Evolutionary conservation across 2,329 filamentous ascomycete genomes (phyloP).

Genomic region (Thyridium curvatum): DNA sequence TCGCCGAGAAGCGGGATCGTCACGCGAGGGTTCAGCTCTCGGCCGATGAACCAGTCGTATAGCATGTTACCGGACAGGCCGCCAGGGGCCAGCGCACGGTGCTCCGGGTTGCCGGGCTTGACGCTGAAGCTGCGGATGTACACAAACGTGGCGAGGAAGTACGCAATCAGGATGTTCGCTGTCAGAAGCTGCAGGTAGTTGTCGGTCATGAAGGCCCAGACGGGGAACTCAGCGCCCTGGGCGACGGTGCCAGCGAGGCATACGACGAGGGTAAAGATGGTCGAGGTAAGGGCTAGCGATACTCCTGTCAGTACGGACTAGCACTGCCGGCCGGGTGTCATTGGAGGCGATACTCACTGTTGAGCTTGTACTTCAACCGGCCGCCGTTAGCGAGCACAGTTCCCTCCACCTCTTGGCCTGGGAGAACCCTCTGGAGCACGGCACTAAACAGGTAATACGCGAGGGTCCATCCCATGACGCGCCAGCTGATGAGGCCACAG

Average conservation of each 20-base stretch:
- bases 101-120: conserved; percentile 63
- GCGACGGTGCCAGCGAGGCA: conserved; percentile 67
- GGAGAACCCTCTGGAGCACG: conserved; percentile 69
- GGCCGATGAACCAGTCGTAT: conserved; percentile 96
- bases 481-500: conserved; percentile 61
- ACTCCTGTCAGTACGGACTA: conserved; percentile 1
- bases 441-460: conserved; percentile 75
- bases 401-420: conserved; percentile 66
- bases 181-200: conserved; percentile 85
- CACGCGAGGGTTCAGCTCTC: conserved; percentile 86
- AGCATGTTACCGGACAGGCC: conserved; percentile 78
- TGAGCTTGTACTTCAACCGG: conserved; percentile 75
- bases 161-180: conserved; percentile 72
- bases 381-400: conserved; percentile 64
- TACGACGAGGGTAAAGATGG: conserved; percentile 63
- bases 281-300: conserved; percentile 64
- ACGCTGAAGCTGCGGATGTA: conserved; percentile 81
- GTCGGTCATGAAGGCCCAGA: conserved; percentile 91
- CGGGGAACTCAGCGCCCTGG: conserved; percentile 73
- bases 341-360: conserved; percentile 41
- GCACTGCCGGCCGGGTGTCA: too few species aligned
- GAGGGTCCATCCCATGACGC: conserved; percentile 63
- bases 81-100: conserved; percentile 74
- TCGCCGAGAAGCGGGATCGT: conserved; percentile 73
- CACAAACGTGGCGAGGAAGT: conserved; percentile 66